Evolutionary conservation across 2,329 filamentous ascomycete species (phyloP).

Genomic region (Trematosphaeria pertusa): DNA sequence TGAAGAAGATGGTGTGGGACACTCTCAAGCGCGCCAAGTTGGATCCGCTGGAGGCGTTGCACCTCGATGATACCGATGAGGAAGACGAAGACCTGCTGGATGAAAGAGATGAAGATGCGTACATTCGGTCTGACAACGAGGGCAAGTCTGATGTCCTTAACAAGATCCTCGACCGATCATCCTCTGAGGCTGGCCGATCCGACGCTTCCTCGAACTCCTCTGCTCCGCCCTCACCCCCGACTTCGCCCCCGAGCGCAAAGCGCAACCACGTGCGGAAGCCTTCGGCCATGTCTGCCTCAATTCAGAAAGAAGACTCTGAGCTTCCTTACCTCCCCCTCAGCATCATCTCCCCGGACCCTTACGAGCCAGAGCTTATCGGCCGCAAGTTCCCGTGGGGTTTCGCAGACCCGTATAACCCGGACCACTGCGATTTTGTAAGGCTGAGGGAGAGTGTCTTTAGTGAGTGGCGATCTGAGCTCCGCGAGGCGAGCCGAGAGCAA

Average conservation of each 20-base stretch:
- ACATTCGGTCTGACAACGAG: slow-evolving; percentile 45
- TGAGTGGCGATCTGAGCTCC: slow-evolving; percentile 90
- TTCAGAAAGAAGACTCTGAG: slow-evolving; percentile 50
- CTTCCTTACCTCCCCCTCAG: slow-evolving; percentile 83
- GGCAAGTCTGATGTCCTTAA: slow-evolving; percentile 45
- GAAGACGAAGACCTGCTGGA: slow-evolving; percentile 54
- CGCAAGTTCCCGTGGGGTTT: slow-evolving; percentile 97
- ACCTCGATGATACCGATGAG: slow-evolving; percentile 74
- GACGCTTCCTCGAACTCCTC: slow-evolving; percentile 42
- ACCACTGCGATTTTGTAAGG: slow-evolving; percentile 92
- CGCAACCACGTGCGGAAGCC: slow-evolving; percentile 49
- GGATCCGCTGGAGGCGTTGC: slow-evolving; percentile 86
- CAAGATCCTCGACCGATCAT: slow-evolving; percentile 47
- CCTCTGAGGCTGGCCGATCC: slow-evolving; percentile 46
- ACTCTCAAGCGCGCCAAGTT: slow-evolving; percentile 85
- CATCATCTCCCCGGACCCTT: slow-evolving; percentile 91
- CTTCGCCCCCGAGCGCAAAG: slow-evolving; percentile 40
- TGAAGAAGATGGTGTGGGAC: slow-evolving; percentile 90
- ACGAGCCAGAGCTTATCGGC: slow-evolving; percentile 80
- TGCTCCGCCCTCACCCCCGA: slow-evolving; percentile 39
- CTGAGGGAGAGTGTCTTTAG: slow-evolving; percentile 91
- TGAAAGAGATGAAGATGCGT: slow-evolving; percentile 60
- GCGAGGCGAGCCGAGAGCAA: slow-evolving; percentile 86
- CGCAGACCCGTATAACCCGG: slow-evolving; percentile 87
- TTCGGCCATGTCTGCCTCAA: slow-evolving; percentile 48